Conservation (phyloP, 495 filamentous ascomycete species). For the Daldinia concentrica region DNA sequence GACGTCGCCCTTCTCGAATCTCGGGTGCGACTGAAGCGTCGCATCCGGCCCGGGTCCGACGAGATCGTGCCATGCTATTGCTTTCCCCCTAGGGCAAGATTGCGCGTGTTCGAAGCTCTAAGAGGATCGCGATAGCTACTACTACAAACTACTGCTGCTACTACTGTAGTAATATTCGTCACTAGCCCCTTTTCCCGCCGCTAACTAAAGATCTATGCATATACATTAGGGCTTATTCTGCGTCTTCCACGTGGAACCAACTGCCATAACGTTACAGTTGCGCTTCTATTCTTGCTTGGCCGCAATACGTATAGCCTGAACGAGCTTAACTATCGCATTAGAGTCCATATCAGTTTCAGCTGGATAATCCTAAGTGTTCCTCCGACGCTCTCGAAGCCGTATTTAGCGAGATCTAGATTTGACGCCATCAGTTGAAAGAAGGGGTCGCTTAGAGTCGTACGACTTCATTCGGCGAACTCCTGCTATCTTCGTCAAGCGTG, state of each 20-base stretch:
- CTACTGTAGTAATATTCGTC: neutral
- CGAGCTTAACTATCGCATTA: neutral
- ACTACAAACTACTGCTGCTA: neutral
- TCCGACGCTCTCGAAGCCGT: neutral
- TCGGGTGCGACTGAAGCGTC: neutral
- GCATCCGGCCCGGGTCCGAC: conserved; percentile 1
- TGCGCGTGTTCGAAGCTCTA: neutral
- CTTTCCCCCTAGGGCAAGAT: neutral
- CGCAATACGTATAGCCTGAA: neutral
- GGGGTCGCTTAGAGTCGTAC: neutral
- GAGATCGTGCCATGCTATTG: neutral
- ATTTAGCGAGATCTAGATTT: neutral
- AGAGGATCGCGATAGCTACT: neutral
- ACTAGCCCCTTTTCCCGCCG: neutral
- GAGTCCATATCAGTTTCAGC: neutral
- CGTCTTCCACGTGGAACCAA: neutral
- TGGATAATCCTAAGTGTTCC: neutral
- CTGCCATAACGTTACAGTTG: neutral
- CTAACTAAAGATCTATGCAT: neutral
- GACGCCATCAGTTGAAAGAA: neutral
- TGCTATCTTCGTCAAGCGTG: neutral
- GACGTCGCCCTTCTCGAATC: neutral
- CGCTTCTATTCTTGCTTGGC: neutral
- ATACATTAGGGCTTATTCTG: neutral
- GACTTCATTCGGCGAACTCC: neutral